These are phyloP conservation scores for Fraxinus paxiana DNA, from an alignment of 305 asterid genomes.

Conservation along the genomic window DNA sequence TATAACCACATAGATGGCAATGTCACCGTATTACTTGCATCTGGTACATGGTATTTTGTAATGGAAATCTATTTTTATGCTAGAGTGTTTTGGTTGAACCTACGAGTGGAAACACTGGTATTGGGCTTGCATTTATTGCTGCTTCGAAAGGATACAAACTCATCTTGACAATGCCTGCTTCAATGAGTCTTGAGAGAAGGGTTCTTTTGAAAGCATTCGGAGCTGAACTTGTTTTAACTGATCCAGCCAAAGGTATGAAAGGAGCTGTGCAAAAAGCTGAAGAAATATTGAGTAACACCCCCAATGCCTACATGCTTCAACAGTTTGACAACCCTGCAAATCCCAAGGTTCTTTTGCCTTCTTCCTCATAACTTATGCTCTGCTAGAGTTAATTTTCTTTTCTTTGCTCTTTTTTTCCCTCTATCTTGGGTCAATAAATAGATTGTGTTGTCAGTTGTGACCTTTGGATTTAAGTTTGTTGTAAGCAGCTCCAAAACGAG, in stretches of 20 bases:
- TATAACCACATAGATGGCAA: not conserved
- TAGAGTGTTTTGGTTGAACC: slow-evolving; percentile 95
- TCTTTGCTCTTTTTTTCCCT: not conserved
- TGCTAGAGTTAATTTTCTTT: not conserved
- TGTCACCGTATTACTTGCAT: not conserved
- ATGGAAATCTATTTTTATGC: slow-evolving; percentile 16
- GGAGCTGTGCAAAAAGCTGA: slow-evolving; percentile 95
- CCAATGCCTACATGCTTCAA: slow-evolving; percentile 83
- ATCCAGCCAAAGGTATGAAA: slow-evolving; percentile 90
- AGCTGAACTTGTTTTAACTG: slow-evolving; percentile 86
- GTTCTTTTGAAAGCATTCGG: slow-evolving; percentile 95
- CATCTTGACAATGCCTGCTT: slow-evolving; percentile 94
- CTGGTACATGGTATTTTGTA: slow-evolving; percentile 9
- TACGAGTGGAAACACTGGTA: slow-evolving; percentile 66
- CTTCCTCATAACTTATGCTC: slow-evolving; percentile 9
- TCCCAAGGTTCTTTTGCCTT: slow-evolving; percentile 62
- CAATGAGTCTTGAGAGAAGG: slow-evolving; percentile 99
- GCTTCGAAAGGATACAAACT: slow-evolving; percentile 96
- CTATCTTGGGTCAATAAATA: not conserved
- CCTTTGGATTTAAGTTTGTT: slow-evolving; percentile 2
- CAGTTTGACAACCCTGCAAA: slow-evolving; percentile 96
- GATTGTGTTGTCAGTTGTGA: not conserved
- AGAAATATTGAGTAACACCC: slow-evolving; percentile 66
- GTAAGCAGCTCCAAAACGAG: not conserved
- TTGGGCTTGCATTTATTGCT: slow-evolving; percentile 90